Percentiles rank a stretch among this genome's conserved stretches.
phyloP scores from a whole-genome alignment of 23 red algal species.

The Cyanidiococcus yangmingshanensis region DNA sequence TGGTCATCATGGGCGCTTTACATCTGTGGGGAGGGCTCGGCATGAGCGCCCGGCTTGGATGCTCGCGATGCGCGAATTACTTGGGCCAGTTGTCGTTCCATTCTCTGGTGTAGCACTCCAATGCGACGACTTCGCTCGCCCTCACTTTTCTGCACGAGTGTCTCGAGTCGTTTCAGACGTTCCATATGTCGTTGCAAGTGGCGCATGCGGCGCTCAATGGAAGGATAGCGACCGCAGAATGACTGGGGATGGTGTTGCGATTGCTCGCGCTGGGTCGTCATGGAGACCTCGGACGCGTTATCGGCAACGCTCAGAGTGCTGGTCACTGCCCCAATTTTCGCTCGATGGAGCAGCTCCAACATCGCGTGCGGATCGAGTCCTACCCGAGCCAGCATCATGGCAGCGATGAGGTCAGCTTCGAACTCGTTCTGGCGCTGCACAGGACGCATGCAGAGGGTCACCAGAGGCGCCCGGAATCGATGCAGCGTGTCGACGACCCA shows the following conservation, averaged over 20 bases:
- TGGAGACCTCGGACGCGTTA: neutral
- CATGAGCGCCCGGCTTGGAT: too few relatives aligned
- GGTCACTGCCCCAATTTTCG: neutral
- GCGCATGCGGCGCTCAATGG: neutral
- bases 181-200: neutral
- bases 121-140: neutral
- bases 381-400: neutral
- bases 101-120: neutral
- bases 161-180: neutral
- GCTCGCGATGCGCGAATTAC: neutral
- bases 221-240: slow-evolving; percentile 10
- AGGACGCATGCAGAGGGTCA: neutral
- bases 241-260: neutral
- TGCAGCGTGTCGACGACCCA: slow-evolving; percentile 1
- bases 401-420: slow-evolving; percentile 7
- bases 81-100: neutral
- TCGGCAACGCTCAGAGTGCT: neutral
- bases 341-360: neutral
- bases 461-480: neutral
- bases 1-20: too few relatives aligned
- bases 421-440: neutral
- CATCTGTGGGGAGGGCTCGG: too few relatives aligned
- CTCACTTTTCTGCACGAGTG: neutral
- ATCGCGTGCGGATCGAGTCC: neutral
- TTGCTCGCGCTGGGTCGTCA: neutral